Conservation (phyloP, 2,329 filamentous ascomycete species). For the Calonectria multiphialidica region DNA sequence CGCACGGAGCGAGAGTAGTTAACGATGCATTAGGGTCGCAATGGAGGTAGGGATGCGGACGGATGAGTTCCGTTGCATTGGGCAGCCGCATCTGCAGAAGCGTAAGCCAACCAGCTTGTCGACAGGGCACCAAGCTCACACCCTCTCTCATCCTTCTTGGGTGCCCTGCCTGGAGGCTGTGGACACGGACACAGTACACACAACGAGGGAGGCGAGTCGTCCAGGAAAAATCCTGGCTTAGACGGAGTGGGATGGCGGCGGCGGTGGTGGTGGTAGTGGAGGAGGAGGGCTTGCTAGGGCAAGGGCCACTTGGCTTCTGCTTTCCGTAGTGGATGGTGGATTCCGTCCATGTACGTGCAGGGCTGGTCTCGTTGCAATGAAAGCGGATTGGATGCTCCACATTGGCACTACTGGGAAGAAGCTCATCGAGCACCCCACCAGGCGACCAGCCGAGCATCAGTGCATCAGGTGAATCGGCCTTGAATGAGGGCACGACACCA, state of each 20-base stretch:
- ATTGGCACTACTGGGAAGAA: constrained; percentile 40
- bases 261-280: constrained; percentile 6
- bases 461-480: constrained; percentile 39
- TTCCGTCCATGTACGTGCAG: constrained; percentile 39
- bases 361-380: constrained; percentile 41
- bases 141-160: constrained; percentile 21
- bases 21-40: constrained; percentile 30
- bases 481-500: constrained; percentile 21
- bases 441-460: constrained; percentile 40
- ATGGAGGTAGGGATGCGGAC: constrained; percentile 28
- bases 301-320: neutral
- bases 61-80: constrained; percentile 32
- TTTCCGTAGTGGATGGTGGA: constrained; percentile 30
- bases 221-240: constrained; percentile 18
- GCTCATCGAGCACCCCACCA: constrained; percentile 38
- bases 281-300: neutral
- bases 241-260: constrained; percentile 18
- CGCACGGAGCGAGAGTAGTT: neutral
- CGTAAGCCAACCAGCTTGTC: constrained; percentile 22
- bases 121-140: constrained; percentile 25
- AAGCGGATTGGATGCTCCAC: constrained; percentile 46
- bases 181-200: constrained; percentile 10
- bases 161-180: constrained; percentile 3
- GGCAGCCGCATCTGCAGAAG: constrained; percentile 32
- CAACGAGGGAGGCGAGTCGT: constrained; percentile 15